Base-by-base conservation (phyloP, 352 stramenopile genomes). In the Globisporangium cystogenes region DNA sequence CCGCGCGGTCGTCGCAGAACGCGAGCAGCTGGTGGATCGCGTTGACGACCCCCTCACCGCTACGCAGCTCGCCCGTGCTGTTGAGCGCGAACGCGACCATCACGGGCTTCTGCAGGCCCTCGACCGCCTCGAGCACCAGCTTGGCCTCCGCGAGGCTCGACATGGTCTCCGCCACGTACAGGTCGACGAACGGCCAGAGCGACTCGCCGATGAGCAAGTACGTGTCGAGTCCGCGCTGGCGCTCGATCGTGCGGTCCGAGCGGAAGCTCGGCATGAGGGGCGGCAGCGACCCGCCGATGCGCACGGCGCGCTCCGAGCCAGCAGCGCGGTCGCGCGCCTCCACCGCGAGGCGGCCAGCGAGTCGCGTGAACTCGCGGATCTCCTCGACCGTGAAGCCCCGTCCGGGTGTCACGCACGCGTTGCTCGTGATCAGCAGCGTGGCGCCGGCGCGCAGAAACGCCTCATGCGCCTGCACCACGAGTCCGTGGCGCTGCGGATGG, bases 221-320 rank as follows among this genome's bases (percentile, higher is more conserved):
- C 40, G 60, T 68, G 45, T 79, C 63, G 10, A 91, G 63, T 27
- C 87, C 88, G 55, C 87, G 65, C 29, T 78, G 60, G 52, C 76
- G 74, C 24, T 77, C 62, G 51, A 94, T 76, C 15, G 93, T 93
- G 42, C 92, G 73, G 63, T 98, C 91, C 18, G 87, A 76, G 23
- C 91, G 81, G 60, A 93, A 93, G 49, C 77, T 88, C 60, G 92
- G 84, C 53, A 95, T 86, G n/a, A 96, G 70, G n/a, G 91, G 91
- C 7, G 88, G 87, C 41, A 98, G 57, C 14, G 82, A 95, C 4
- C 91, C 91, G 27, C 27, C 27, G 27, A 31, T 31, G 27, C 27
- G 27, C 27, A 31, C 27, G 27, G 27, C 7, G 27, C 27, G 27
- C 27, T 31, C 27, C 27, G 27, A 31, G 27, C 27, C 27, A 7